Evolutionary conservation across 805 yeast species (phyloP).

Genomic region (Starmera caribaea): DNA sequence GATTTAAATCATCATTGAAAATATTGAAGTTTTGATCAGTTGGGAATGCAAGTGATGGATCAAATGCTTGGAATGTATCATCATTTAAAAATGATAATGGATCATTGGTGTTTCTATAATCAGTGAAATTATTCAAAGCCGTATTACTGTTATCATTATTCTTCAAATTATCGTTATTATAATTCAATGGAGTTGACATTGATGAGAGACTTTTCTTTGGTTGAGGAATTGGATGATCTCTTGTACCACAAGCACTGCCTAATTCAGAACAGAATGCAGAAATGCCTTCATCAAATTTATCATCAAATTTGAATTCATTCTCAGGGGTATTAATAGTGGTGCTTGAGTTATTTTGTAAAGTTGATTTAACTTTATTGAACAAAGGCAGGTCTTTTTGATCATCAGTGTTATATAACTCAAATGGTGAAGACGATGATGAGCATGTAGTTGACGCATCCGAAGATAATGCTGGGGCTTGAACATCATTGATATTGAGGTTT

Average conservation of each 20-base stretch:
- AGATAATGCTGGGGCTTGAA: constrained; percentile 13
- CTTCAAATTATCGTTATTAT: constrained; percentile 3
- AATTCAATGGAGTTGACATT: not conserved
- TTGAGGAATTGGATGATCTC: constrained; percentile 55
- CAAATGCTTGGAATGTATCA: constrained; percentile 28
- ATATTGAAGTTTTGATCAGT: constrained; percentile 5
- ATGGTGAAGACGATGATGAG: constrained; percentile 17
- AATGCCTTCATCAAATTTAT: constrained; percentile 58
- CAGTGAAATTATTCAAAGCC: constrained; percentile 1
- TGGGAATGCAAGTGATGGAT: constrained; percentile 42
- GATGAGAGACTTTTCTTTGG: not conserved
- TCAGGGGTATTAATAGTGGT: too few relatives aligned
- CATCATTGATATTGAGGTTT: not conserved
- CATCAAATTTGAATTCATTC: constrained; percentile 25
- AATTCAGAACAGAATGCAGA: constrained; percentile 69
- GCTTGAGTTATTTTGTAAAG: not conserved
- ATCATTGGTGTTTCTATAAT: constrained; percentile 20
- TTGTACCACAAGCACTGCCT: constrained; percentile 77
- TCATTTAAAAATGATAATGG: constrained; percentile 38
- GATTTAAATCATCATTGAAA: constrained; percentile 10
- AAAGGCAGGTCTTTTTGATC: constrained; percentile 15
- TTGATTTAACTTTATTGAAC: constrained; percentile 6
- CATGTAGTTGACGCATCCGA: constrained; percentile 20
- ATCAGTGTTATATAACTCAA: constrained; percentile 17
- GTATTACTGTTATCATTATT: not conserved